phyloP scores from a whole-genome alignment of 83 land plant species.

The Picea abies region DNA sequence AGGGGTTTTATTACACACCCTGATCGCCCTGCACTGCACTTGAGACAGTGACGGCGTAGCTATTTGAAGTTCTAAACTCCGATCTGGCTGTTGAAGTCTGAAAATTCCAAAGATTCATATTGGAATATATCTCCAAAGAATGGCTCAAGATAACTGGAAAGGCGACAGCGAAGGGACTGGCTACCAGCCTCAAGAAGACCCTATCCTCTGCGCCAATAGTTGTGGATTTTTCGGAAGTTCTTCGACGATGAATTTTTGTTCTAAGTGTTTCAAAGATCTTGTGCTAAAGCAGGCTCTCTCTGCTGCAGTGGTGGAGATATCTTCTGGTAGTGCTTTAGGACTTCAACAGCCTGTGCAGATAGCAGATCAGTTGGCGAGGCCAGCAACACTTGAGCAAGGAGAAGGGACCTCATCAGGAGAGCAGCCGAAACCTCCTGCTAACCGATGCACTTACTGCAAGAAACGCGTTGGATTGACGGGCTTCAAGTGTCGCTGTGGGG shows the following conservation, averaged over 20 bases:
- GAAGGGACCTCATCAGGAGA: slow-evolving; percentile 12
- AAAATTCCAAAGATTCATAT: not conserved
- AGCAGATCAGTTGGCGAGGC: not conserved
- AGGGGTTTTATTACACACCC: not conserved
- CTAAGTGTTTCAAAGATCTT: slow-evolving; percentile 69
- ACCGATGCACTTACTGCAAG: slow-evolving; percentile 32
- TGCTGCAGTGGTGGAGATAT: slow-evolving; percentile 25
- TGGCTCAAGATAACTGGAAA: slow-evolving; percentile 37
- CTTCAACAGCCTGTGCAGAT: not conserved
- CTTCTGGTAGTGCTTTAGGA: not conserved
- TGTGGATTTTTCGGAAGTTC: slow-evolving; percentile 81
- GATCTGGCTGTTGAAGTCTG: not conserved
- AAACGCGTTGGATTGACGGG: slow-evolving; percentile 39
- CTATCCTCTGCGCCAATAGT: slow-evolving; percentile 62
- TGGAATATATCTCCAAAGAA: not conserved
- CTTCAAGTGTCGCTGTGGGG: slow-evolving; percentile 44
- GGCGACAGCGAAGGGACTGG: slow-evolving; percentile 66
- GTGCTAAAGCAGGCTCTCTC: slow-evolving; percentile 62
- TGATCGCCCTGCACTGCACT: not conserved
- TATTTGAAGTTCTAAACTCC: not conserved
- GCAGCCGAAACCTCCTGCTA: slow-evolving; percentile 13
- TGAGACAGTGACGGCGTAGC: not conserved
- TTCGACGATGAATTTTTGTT: slow-evolving; percentile 78
- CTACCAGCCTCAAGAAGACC: slow-evolving; percentile 65
- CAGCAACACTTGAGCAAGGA: not conserved